phyloP scores from a whole-genome alignment of 805 yeast genomes.

The Wickerhamiella slavikovae region DNA sequence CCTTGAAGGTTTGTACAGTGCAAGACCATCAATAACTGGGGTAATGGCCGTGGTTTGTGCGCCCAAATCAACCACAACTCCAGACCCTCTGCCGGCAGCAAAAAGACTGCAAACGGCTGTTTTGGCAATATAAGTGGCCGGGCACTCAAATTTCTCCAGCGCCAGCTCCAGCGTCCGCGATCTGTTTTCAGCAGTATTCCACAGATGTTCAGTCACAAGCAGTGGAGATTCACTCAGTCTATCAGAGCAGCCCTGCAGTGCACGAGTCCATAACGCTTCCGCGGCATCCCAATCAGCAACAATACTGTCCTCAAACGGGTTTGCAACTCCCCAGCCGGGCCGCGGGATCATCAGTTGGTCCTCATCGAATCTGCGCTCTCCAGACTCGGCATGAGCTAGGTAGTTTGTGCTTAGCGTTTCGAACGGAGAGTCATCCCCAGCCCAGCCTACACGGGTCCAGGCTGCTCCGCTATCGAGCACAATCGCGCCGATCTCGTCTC shows the following conservation, averaged over 20 bases:
- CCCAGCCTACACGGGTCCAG: constrained; percentile 68
- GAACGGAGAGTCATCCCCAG: constrained; percentile 82
- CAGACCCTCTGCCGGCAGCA: constrained; percentile 73
- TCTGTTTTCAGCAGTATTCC: constrained; percentile 55
- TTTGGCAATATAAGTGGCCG: constrained; percentile 65
- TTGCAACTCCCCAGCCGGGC: constrained; percentile 5
- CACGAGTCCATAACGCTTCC: constrained; percentile 45
- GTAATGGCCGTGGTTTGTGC: constrained; percentile 59
- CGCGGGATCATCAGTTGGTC: constrained; percentile 7
- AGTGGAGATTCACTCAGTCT: constrained; percentile 52
- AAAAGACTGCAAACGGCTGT: constrained; percentile 78
- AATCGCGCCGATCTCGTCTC: constrained; percentile 74
- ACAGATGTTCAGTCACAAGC: constrained; percentile 67
- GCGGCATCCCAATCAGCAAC: constrained; percentile 69
- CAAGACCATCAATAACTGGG: constrained; percentile 13
- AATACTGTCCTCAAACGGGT: constrained; percentile 10
- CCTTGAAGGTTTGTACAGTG: constrained; percentile 32
- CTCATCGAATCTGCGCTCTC: constrained; percentile 9
- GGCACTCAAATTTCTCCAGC: constrained; percentile 47
- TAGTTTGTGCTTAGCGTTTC: constrained; percentile 21
- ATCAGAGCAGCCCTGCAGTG: constrained; percentile 32
- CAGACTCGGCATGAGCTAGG: not conserved
- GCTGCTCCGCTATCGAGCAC: constrained; percentile 83
- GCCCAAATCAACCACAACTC: constrained; percentile 71
- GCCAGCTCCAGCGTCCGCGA: constrained; percentile 48